Base-by-base conservation (phyloP, 768 basidiomycete genomes). In the Nidula microcarpa region DNA sequence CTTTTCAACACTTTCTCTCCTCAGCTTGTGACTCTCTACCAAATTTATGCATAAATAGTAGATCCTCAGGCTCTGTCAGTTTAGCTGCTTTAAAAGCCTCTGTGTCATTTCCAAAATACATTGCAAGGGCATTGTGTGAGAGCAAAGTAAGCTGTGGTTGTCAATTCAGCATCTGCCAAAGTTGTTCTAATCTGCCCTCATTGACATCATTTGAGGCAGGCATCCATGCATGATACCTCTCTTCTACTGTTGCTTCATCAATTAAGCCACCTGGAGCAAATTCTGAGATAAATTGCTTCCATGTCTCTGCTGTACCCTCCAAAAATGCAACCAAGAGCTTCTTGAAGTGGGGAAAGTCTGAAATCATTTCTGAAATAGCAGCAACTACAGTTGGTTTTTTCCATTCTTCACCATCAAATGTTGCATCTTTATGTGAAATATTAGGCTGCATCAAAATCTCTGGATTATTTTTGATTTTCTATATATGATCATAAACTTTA, bases 351-450 rank as follows among this genome's bases (percentile, higher is more conserved):
- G 60, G 59, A 3, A 68, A 51, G 0, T 10, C 7, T 13, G 50
- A 41, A 2, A 51, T 11, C 5, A 51, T 16, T 16, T 34, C 23
- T 23, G 54, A 57, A 34, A 65, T 52, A 5, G 53, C 52, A 36
- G 54, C 55, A 18, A 70, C 49, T 4, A 53, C 63, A 3, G 62
- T 58, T 0, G 61, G 57, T 0, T 36, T 33, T 30, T 64, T 56
- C 62, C 63, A 62, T n/a, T 44, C 37, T 47, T 54, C 45, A 32
- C 65, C 65, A 55, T 69, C 63, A 8, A 69, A 37, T 0, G 62
- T 44, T 0, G 54, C 66, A 1, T 17, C 36, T 32, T 45, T 49
- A 36, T 41, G 57, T 0, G 54, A 13, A 1, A 44, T 55, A 33
- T 63, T 50, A 2, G 49, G 30, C 1, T 48, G 55, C 6, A 68